Base-by-base conservation (phyloP, 768 basidiomycete species). In the Lactarius deliciosus region DNA sequence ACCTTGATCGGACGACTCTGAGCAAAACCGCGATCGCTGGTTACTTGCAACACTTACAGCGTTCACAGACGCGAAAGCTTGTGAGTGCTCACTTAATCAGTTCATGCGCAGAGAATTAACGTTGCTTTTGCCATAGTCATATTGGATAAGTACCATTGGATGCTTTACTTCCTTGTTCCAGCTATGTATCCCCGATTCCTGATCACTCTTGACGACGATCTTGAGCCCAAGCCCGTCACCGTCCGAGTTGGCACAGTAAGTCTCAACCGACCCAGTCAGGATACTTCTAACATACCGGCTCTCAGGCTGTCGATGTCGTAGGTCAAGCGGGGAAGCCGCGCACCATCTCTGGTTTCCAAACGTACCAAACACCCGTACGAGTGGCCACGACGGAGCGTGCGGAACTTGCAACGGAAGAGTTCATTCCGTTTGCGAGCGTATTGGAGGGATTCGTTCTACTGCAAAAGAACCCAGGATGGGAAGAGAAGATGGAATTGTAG, bases 111-210 rank as follows among this genome's bases (percentile, higher is more conserved):
- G 53, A 8, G 22, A 11, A 13, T n/a, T 54, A n/a, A 66, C 47
- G 15, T 30, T 28, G 20, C 11, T 45, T 59, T 30, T 41, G 28
- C 8, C 22, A 6, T 67, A 97, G 96, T 99, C 75, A 81, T 99
- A 2, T 85, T 98, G 20, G 94, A 96, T 75, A 96, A 89, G 77
- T 90, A 92, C 71, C 97, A 98, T 78, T 99, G 97, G 97, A 97
- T 98, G 94, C 79, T 98, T 64, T 99, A 92, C 81, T 95, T 96
- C 85, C 85, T 98, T 34, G 89, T 88, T 7, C 90, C 94, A 2
- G 92, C 95, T 66, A 98, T 99, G 97, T 96, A 94, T 79, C 97
- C 97, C 41, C 88, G 96, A 64, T 98, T 98, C 90, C 79, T 99
- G 74, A 98, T 98, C 77, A 97, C 96, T 0, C 86, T 99, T 22